Evolutionary conservation across 2,329 filamentous ascomycete genomes (phyloP), one percentile per base, ranked within the genome.

Genomic region (Colletotrichum acutatum): DNA sequence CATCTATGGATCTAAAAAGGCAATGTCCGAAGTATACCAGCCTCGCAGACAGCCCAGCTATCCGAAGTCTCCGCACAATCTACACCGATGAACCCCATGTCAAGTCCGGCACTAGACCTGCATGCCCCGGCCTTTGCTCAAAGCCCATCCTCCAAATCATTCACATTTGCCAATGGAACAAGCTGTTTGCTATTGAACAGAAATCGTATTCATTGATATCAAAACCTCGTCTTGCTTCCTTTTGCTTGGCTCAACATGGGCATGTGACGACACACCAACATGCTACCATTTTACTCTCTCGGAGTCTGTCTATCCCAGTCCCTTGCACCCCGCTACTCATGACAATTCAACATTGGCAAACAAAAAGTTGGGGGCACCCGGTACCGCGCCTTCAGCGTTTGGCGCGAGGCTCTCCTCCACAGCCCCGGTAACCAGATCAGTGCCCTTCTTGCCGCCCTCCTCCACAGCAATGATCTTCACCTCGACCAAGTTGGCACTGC

Each of bases 321-420:
- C 16, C 16, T 5, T 63, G 11, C 7, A 26, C 4, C 19, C 22
- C 57, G 8, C 53, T n/a, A 19, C 28, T 66, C 52, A 66, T 74
- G 76, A 84, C 52, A 76, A 84, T 78, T 88, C 86, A 65, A 97
- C 88, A 81, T 98, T 98, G 84, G 94, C 92, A 84, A 98, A 97
- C 78, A 90, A 86, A 83, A 97, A 98, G 54, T 90, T 93, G 64
- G 95, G 95, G 76, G 89, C 87, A 1, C 95, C 95, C 16, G 96
- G 96, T 71, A 97, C 91, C 6, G 96, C 95, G 76, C 87, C 87
- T 78, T 94, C 93, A 14, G 94, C 94, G 66, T 86, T 81, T 1
- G 85, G 86, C 2, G 91, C 86, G 68, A 94, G 79, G 75, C 88
- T 86, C 76, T 89, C 89, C 78, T 91, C 90, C 67, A 90, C 89